Evolutionary conservation across 176 grass and related monocot species (phyloP), one percentile per base, ranked within the genome.

Genomic region (Panicum miliaceum): DNA sequence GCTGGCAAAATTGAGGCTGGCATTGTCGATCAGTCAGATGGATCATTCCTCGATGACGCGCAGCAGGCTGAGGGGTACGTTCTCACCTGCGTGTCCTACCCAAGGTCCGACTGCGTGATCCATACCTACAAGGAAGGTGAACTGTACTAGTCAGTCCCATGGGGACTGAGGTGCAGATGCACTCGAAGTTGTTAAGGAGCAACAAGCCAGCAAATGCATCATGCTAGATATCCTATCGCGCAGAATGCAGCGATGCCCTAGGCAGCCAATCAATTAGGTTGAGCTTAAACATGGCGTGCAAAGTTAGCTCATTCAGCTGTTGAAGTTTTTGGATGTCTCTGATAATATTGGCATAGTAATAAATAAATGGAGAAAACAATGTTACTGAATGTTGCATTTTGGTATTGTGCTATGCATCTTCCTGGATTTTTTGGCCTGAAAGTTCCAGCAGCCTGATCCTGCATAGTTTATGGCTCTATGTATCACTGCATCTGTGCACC

Each of bases 121-220:
- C 83, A 96, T 45, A 93, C 94, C 29, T 91, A 96, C 86, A 96
- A 96, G 80, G 94, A 96, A 79, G 68, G 53, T 5, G 94, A 93
- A 12, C 67, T 96, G 64, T 92, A 95, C 76, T 95, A 88, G 66
- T 12, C 19, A 12, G n/a, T 26, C 3, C n/a, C 57, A 60, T 60
- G n/a, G n/a, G 20, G 9, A 60, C 9, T 25, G 57, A 26, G n/a
- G 26, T 9, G 2, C 36, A 69, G 8, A n/a, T 42, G 37, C 38
- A 42, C 38, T 42, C 36, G 7, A 42, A 41, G 19, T 13, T 69
- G 37, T 69, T 69, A n/a, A 69, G 23, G 23, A 61, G 38, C 66
- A 23, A 41, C 37, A 0, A 0, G 4, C 66, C 10, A 41, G 9
- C 20, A 1, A 9, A 13, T 2, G n/a, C 3, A 69, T 69, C 11